Evolutionary conservation across 2,329 filamentous ascomycete genomes (phyloP), one percentile per base, ranked within the genome.

Genomic region (Pseudogymnoascus sp.): DNA sequence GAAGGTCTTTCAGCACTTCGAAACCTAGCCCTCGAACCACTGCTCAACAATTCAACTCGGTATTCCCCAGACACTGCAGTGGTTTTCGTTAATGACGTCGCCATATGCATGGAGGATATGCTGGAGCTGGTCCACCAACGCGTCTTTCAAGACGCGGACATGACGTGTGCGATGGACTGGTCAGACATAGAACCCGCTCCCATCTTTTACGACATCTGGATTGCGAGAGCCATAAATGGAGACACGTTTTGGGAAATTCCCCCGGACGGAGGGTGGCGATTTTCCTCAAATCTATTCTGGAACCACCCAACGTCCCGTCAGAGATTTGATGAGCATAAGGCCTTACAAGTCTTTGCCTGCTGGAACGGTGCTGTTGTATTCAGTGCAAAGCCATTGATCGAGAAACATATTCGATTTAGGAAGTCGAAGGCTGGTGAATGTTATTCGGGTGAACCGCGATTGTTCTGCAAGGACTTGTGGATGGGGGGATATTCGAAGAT

Each of bases 121-220:
- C 74, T 87, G 3, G 83, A 86, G 69, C 72, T 86, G 2, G 68
- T 79, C 1, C 75, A 81, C 65, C 82, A 85, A 69, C 77, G 75
- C 26, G 66, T 64, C 5, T 66, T 66, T 2, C 79, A 81, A 38
- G 71, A 69, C 1, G 83, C 82, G 6, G 78, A 82, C 68, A 83
- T 84, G 79, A 80, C 78, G 0, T 87, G 83, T 66, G 81, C 75
- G 5, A 80, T 86, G 77, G 83, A 86, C 69, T 86, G 83, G 82
- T 78, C 75, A 0, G 78, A 78, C 55, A 71, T 74, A 5, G 77
- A 74, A 0, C 61, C 60, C 0, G 72, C 79, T 1, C 78, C 79
- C 0, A 80, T 77, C 0, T 86, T 85, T 66, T 84, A 84, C 68
- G 82, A 85, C 63, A 75, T 83, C 3, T 85, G 81, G 82, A 73